Evolutionary conservation across 2,329 filamentous ascomycete species (phyloP).

Genomic region (Nemania sp.): DNA sequence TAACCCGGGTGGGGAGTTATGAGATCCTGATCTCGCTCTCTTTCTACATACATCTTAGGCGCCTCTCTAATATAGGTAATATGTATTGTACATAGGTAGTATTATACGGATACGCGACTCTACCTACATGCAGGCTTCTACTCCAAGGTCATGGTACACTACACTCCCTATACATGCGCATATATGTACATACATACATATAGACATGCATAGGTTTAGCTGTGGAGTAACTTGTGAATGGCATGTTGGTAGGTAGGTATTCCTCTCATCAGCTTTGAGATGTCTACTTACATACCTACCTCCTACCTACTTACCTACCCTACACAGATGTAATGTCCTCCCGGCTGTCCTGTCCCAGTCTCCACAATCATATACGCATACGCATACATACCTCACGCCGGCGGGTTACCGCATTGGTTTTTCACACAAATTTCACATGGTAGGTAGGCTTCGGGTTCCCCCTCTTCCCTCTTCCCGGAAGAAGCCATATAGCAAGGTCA

Average conservation of each 20-base stretch:
- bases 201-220: too few species aligned
- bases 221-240: slow-evolving; percentile 33
- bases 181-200: slow-evolving; percentile 1
- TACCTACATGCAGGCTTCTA: slow-evolving; percentile 16
- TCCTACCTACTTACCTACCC: too few species aligned
- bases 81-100: not conserved
- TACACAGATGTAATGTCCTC: not conserved
- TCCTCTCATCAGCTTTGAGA: slow-evolving; percentile 3
- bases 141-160: slow-evolving; percentile 8
- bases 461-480: slow-evolving; percentile 27
- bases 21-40: slow-evolving; percentile 16
- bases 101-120: not conserved
- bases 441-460: slow-evolving; percentile 31
- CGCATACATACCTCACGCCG: not conserved
- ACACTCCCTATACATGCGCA: not conserved
- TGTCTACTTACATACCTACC: too few species aligned
- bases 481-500: slow-evolving; percentile 13
- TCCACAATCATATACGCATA: slow-evolving; percentile 10
- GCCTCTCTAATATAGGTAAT: too few species aligned
- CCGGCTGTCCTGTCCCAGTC: not conserved
- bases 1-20: slow-evolving; percentile 21
- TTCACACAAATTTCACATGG: slow-evolving; percentile 29
- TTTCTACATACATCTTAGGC: too few species aligned
- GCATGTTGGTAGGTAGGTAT: not conserved
- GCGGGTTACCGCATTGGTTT: slow-evolving; percentile 39